Evolutionary conservation across 2,329 filamentous ascomycete genomes (phyloP).

Genomic region (Pseudogymnoascus sp.): DNA sequence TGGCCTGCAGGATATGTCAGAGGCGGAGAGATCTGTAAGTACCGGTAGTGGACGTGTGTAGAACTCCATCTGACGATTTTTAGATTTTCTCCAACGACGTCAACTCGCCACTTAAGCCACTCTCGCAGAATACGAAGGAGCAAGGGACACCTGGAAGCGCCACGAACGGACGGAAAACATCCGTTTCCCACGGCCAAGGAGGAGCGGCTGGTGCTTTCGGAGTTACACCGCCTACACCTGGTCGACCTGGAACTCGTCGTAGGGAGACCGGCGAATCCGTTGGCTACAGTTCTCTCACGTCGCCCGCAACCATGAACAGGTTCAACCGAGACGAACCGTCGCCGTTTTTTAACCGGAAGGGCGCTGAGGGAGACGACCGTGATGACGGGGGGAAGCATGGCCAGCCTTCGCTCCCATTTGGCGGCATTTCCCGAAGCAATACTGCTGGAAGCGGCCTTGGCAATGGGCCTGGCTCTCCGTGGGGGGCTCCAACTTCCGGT

Average conservation of each 20-base stretch:
- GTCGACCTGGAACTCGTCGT: slow-evolving; percentile 68
- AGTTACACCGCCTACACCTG: slow-evolving; percentile 63
- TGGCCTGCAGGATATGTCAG: slow-evolving; percentile 60
- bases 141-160: slow-evolving; percentile 48
- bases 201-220: slow-evolving; percentile 54
- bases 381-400: slow-evolving; percentile 27
- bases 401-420: slow-evolving; percentile 33
- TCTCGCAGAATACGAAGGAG: slow-evolving; percentile 57
- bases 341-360: slow-evolving; percentile 50
- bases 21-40: slow-evolving; percentile 52
- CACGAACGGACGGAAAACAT: slow-evolving; percentile 68
- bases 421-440: slow-evolving; percentile 46
- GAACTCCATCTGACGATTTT: slow-evolving; percentile 22
- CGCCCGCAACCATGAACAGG: slow-evolving; percentile 51
- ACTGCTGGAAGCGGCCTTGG: slow-evolving; percentile 40
- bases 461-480: slow-evolving; percentile 40
- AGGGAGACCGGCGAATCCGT: slow-evolving; percentile 72
- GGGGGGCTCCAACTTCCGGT: slow-evolving; percentile 41
- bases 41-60: slow-evolving; percentile 21
- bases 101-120: slow-evolving; percentile 87
- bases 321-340: slow-evolving; percentile 56
- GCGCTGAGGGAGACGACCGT: slow-evolving; percentile 35
- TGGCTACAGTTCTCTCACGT: slow-evolving; percentile 50
- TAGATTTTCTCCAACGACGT: slow-evolving; percentile 79
- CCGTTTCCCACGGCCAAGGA: slow-evolving; percentile 59